Conservation (phyloP, 176 grass and related monocot genomes). For the Rhynchospora pubera region DNA sequence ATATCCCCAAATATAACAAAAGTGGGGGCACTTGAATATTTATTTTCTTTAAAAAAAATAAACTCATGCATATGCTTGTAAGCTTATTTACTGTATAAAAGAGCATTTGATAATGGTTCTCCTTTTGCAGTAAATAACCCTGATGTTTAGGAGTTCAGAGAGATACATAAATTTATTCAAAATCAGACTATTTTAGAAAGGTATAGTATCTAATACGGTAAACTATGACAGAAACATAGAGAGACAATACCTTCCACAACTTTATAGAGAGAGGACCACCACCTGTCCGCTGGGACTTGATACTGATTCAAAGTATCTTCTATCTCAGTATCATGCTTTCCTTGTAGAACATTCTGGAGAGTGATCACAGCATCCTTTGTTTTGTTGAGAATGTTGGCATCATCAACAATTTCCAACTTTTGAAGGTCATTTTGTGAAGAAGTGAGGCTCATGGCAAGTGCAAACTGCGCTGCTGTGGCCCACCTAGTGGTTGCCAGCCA, state of each 20-base stretch:
- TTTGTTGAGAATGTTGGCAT: conserved; percentile 70
- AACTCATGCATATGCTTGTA: background rate
- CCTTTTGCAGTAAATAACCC: background rate
- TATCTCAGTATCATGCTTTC: conserved; percentile 73
- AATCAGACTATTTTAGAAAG: background rate
- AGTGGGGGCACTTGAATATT: background rate
- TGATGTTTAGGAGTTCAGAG: background rate
- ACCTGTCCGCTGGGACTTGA: conserved; percentile 61
- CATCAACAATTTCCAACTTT: conserved; percentile 48
- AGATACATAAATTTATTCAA: background rate
- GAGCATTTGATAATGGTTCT: background rate
- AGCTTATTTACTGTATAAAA: background rate
- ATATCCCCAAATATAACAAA: background rate
- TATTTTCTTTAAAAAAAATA: background rate
- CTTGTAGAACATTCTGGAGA: conserved; percentile 80
- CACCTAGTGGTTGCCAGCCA: conserved; percentile 86
- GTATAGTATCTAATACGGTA: background rate
- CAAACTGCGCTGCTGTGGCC: conserved; percentile 78
- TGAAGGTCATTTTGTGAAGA: conserved; percentile 86
- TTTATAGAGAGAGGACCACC: conserved; percentile 99
- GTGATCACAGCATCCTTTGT: conserved; percentile 93
- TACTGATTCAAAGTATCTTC: conserved; percentile 60
- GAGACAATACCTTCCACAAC: conserved; percentile 70
- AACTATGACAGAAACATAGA: background rate
- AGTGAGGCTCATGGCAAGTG: conserved; percentile 60